A percentile compares a stretch with the other conserved stretches of the same genome.
These are phyloP conservation scores for Vitis hybrid DNA, from an alignment of 177 flowering plant species.

Conservation along the genomic window DNA sequence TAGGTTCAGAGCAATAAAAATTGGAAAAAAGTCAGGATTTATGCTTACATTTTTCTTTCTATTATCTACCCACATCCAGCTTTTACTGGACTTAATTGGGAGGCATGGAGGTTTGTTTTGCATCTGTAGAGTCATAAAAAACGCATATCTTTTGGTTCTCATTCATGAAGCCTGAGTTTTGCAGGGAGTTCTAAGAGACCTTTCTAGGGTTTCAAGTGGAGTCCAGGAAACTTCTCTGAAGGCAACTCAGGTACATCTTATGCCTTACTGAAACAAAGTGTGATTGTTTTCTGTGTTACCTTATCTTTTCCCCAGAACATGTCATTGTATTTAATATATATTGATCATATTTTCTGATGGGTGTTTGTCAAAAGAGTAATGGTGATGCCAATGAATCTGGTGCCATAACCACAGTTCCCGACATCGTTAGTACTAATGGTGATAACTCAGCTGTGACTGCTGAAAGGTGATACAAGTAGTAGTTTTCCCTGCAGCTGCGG, in stretches of 20 bases:
- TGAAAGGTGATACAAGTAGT: conserved; percentile 5
- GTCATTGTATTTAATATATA: not conserved
- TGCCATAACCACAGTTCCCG: conserved; percentile 7
- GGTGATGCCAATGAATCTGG: conserved; percentile 25
- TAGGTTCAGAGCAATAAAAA: no score
- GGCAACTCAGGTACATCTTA: conserved; percentile 27
- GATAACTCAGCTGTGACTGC: conserved; percentile 20
- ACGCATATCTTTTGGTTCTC: not conserved
- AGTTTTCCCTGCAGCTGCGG: not conserved
- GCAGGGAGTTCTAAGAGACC: conserved; percentile 53
- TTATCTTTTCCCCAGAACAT: not conserved
- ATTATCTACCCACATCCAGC: no score
- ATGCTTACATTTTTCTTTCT: no score
- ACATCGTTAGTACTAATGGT: conserved; percentile 14
- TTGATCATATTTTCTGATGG: not conserved
- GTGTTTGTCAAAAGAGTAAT: conserved; percentile 18
- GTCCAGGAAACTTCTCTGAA: conserved; percentile 27
- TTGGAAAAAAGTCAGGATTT: no score
- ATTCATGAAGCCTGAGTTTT: conserved; percentile 7
- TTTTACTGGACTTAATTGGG: no score
- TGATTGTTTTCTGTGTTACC: not conserved
- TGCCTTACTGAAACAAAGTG: not conserved
- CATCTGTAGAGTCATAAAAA: no score
- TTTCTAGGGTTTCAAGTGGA: conserved; percentile 28
- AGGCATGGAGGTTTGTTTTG: no score